Conservation (phyloP, 2,329 filamentous ascomycete genomes). For the Penicillium olsonii region DNA sequence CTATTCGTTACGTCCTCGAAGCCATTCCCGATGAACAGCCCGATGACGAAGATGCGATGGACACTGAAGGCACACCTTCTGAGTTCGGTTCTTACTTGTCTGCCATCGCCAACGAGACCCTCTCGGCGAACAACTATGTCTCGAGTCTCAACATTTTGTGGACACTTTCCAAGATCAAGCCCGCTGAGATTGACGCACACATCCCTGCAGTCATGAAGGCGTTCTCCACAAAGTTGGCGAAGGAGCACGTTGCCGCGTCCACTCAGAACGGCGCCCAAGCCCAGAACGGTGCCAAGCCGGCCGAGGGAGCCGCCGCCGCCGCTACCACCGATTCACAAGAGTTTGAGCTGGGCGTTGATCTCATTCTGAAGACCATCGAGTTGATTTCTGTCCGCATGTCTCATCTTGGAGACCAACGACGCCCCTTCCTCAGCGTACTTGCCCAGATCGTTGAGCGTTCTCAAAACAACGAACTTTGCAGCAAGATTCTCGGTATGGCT, state of each 20-base stretch:
- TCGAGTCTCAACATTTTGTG: slow-evolving; percentile 91
- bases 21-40: slow-evolving; percentile 79
- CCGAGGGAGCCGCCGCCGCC: slow-evolving; percentile 31
- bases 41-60: slow-evolving; percentile 81
- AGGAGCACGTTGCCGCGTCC: slow-evolving; percentile 83
- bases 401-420: slow-evolving; percentile 81
- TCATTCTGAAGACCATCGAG: slow-evolving; percentile 95
- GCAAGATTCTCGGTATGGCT: slow-evolving; percentile 90
- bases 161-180: slow-evolving; percentile 83
- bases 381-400: slow-evolving; percentile 91
- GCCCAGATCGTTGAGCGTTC: slow-evolving; percentile 96
- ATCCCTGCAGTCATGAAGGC: slow-evolving; percentile 89
- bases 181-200: slow-evolving; percentile 85
- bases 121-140: slow-evolving; percentile 77
- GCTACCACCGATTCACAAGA: slow-evolving; percentile 66
- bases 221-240: slow-evolving; percentile 84
- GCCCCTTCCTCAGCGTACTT: slow-evolving; percentile 92
- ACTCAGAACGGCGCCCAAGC: slow-evolving; percentile 46
- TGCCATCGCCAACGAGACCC: slow-evolving; percentile 80
- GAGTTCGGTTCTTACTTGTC: slow-evolving; percentile 86
- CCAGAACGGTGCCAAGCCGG: slow-evolving; percentile 42
- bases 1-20: slow-evolving; percentile 79
- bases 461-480: slow-evolving; percentile 79
- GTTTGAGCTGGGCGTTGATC: slow-evolving; percentile 80
- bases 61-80: slow-evolving; percentile 73